Evolutionary conservation across 257 asterid species (phyloP).

Genomic region (Solanum ahanhuiri): DNA sequence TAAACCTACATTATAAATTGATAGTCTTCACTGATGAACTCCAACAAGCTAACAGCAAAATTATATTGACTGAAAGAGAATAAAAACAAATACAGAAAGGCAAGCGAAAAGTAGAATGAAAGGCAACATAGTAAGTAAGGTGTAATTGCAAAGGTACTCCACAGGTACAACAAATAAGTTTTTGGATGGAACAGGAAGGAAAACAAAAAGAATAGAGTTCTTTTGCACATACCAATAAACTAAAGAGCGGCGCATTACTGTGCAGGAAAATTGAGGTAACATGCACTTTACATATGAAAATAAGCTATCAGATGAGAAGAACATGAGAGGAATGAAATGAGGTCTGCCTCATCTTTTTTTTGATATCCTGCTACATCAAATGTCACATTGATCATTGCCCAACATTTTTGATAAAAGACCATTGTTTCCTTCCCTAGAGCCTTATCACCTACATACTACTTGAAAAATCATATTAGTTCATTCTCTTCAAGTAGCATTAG

Average conservation of each 20-base stretch:
- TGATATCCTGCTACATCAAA: too few relatives aligned
- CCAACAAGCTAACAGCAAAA: background rate
- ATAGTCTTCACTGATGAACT: background rate
- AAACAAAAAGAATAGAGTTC: background rate
- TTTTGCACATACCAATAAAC: background rate
- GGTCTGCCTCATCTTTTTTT: background rate
- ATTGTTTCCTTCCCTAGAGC: too few relatives aligned
- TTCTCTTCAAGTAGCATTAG: too few relatives aligned
- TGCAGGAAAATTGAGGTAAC: background rate
- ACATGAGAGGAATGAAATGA: background rate
- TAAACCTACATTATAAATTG: constrained; percentile 35
- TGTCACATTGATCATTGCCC: too few relatives aligned
- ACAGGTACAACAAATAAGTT: background rate
- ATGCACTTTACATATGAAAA: background rate
- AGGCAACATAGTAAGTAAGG: background rate
- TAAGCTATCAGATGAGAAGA: background rate
- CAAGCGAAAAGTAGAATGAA: background rate
- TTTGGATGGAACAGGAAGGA: background rate
- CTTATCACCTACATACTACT: too few relatives aligned
- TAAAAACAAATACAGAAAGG: background rate
- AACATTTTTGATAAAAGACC: too few relatives aligned
- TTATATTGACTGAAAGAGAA: background rate
- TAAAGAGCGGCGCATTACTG: background rate
- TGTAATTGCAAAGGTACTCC: background rate
- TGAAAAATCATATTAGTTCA: too few relatives aligned